phyloP scores from a whole-genome alignment of 2,329 filamentous ascomycete species.

The Fusarium sp. region DNA sequence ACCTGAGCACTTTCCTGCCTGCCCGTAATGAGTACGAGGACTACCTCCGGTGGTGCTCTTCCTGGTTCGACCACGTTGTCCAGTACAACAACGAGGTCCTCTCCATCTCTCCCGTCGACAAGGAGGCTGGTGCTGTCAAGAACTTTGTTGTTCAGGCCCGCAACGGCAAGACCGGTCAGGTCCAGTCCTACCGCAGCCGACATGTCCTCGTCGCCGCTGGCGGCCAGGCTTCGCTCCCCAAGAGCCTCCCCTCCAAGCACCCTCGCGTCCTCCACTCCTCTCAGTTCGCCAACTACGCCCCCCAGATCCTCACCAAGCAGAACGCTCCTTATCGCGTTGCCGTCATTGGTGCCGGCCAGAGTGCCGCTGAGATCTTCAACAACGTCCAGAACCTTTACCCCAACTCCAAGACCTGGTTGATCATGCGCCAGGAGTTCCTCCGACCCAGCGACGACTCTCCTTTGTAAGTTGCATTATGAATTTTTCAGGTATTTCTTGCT shows the following conservation, averaged over 20 bases:
- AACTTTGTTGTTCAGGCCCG: conserved; percentile 73
- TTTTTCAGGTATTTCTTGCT: conserved; percentile 22
- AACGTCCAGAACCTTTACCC: conserved; percentile 84
- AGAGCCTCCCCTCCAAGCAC: conserved; percentile 71
- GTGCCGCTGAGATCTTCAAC: conserved; percentile 93
- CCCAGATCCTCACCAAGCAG: conserved; percentile 64
- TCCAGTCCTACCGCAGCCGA: conserved; percentile 63
- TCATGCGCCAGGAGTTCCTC: conserved; percentile 84
- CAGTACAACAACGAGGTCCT: conserved; percentile 80
- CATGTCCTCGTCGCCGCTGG: conserved; percentile 70
- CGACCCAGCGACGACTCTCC: conserved; percentile 94
- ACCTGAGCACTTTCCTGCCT: conserved; percentile 87
- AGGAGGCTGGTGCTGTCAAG: conserved; percentile 61
- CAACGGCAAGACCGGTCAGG: conserved; percentile 64
- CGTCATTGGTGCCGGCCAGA: conserved; percentile 89
- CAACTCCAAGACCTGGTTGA: conserved; percentile 75
- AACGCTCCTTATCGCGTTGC: conserved; percentile 74
- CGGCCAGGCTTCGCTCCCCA: conserved; percentile 73
- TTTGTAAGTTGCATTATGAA: conserved; percentile 68
- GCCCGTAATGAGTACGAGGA: conserved; percentile 90
- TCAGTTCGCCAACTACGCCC: conserved; percentile 74
- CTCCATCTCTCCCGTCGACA: conserved; percentile 68
- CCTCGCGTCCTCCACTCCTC: conserved; percentile 87
- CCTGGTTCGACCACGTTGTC: conserved; percentile 76
- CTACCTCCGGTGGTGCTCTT: conserved; percentile 92